Evolutionary conservation across 441 rosid genomes (phyloP).

Genomic region (Eruca vesicaria): DNA sequence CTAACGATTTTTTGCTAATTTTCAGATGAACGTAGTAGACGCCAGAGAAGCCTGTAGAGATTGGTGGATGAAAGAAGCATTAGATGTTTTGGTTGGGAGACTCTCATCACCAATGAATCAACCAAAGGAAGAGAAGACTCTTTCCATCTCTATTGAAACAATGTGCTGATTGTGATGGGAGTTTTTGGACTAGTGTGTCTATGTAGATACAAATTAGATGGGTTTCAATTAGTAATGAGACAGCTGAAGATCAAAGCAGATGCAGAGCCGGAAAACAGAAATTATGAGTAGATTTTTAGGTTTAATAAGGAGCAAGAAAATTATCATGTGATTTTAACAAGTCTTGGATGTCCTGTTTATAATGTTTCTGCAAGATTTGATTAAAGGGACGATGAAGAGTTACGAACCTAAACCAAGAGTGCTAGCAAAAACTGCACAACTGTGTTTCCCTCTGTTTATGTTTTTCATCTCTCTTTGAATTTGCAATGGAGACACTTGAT

Average conservation of each 20-base stretch:
- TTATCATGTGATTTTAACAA: constrained; percentile 24
- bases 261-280: constrained; percentile 11
- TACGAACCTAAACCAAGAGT: constrained; percentile 9
- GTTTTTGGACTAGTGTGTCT: constrained; percentile 25
- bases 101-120: constrained; percentile 33
- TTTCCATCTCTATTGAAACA: constrained; percentile 35
- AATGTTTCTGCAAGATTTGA: constrained; percentile 34
- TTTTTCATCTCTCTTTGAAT: constrained; percentile 20
- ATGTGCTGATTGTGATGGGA: constrained; percentile 27
- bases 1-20: neutral
- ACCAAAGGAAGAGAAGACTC: constrained; percentile 29
- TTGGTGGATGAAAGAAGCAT: constrained; percentile 98
- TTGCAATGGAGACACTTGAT: constrained; percentile 26
- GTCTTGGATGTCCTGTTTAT: constrained; percentile 34
- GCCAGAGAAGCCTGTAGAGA: constrained; percentile 85
- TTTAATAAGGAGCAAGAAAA: constrained; percentile 18
- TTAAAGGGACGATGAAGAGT: constrained; percentile 9
- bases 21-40: constrained; percentile 61
- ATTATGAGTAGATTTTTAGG: constrained; percentile 10
- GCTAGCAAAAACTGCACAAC: constrained; percentile 32
- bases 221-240: constrained; percentile 24
- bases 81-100: constrained; percentile 61
- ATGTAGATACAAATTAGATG: constrained; percentile 29
- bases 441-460: constrained; percentile 32
- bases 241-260: neutral